Evolutionary conservation across 495 filamentous ascomycete genomes (phyloP).

Genomic region (Lophiostoma macrostomum): DNA sequence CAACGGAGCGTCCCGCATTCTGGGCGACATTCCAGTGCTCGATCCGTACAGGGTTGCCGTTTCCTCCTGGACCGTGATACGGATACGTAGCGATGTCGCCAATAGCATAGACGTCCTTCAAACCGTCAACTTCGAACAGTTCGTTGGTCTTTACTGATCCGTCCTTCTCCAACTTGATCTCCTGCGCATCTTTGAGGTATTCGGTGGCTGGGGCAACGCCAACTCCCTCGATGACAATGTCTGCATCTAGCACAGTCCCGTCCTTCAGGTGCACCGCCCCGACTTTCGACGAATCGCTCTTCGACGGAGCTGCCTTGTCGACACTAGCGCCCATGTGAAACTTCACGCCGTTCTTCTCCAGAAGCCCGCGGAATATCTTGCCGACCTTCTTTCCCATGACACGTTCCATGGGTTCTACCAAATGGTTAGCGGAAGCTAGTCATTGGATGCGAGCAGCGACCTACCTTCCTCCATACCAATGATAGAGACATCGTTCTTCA

Average conservation of each 20-base stretch:
- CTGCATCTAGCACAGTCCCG: constrained; percentile 77
- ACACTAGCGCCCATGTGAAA: constrained; percentile 80
- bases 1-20: constrained; percentile 78
- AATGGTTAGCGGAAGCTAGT: not conserved
- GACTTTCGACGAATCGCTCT: constrained; percentile 61
- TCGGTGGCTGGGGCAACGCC: constrained; percentile 84
- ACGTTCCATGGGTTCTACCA: constrained; percentile 72
- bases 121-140: constrained; percentile 66
- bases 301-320: constrained; percentile 71
- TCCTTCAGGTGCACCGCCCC: constrained; percentile 83
- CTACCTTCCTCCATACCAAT: constrained; percentile 74
- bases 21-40: constrained; percentile 99
- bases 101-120: constrained; percentile 84
- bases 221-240: constrained; percentile 86
- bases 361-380: constrained; percentile 66
- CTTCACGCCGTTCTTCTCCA: constrained; percentile 83
- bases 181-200: constrained; percentile 71
- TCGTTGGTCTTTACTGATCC: constrained; percentile 77
- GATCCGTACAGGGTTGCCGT: constrained; percentile 67
- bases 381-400: constrained; percentile 83
- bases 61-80: constrained; percentile 83
- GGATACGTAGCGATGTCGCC: constrained; percentile 96
- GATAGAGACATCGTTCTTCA: constrained; percentile 77
- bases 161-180: constrained; percentile 68
- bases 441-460: not conserved